Evolutionary conservation across 371 early-diverging fungal genomes (phyloP).

Genomic region (Gilbertella persicaria): DNA sequence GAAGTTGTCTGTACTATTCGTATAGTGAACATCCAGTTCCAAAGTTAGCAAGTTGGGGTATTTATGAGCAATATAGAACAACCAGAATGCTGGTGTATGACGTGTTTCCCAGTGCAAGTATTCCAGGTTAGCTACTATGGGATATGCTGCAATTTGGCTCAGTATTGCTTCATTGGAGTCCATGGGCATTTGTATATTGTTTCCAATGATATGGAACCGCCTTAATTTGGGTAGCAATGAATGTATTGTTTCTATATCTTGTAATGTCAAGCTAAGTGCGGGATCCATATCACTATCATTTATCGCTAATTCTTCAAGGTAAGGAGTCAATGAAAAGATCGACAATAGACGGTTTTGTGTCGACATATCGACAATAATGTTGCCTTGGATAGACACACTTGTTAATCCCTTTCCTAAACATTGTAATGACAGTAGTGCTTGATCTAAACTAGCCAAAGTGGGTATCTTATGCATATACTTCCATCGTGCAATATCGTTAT

Average conservation of each 20-base stretch:
- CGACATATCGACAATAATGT: conserved; percentile 11
- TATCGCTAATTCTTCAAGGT: conserved; percentile 1
- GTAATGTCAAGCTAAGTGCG: not conserved
- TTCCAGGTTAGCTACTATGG: not conserved
- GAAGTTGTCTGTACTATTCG: not conserved
- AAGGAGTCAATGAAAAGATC: conserved; percentile 6
- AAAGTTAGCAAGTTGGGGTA: conserved; percentile 8
- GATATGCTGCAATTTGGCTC: not conserved
- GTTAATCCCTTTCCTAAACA: conserved; percentile 3
- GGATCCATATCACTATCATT: not conserved
- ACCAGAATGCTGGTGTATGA: conserved; percentile 6
- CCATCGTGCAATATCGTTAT: conserved; percentile 1
- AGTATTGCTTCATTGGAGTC: not conserved
- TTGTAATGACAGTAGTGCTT: conserved; percentile 9
- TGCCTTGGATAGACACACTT: conserved; percentile 5
- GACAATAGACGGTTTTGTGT: conserved; percentile 1
- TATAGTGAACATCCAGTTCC: conserved; percentile 2
- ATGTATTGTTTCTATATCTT: conserved; percentile 18
- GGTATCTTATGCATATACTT: conserved; percentile 9
- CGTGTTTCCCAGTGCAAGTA: conserved; percentile 7
- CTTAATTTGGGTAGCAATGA: not conserved
- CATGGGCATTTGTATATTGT: conserved; percentile 10
- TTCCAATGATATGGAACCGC: conserved; percentile 1
- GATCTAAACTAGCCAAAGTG: conserved; percentile 3
- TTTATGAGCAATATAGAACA: conserved; percentile 19